Base-by-base conservation (phyloP, 495 filamentous ascomycete genomes). In the Baudoinia panamericana region DNA sequence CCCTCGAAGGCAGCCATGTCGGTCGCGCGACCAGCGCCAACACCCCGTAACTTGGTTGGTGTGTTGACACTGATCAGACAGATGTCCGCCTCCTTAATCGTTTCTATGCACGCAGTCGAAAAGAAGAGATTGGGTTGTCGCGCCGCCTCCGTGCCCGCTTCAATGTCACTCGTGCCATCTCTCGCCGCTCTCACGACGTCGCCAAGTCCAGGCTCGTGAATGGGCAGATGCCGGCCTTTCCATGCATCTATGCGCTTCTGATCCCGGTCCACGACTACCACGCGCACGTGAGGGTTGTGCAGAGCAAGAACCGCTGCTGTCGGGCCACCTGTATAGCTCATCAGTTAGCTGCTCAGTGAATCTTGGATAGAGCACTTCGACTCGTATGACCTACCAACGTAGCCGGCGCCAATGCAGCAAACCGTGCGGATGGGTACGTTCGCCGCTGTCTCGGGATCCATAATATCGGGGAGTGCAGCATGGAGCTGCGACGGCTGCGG, bases 1-100 rank as follows among this genome's bases (percentile, higher is more conserved):
- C 67, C 68, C 55, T 90, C 83, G n/a, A 87, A 64, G 3, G 73
- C 73, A 12, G 71, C 72, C 54, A 87, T 68, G 47, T 88, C 78
- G 8, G 78, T 79, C 10, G 82, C 82, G 35, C 67, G 65, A 4
- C 81, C 83, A 3, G 77, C 73, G 1, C 83, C 83, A 9, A 75
- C 52, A 9, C 83, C 83, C 20, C 67, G 71, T 16, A 57, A 67
- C 58, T 86, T 87, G 3, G 83, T 86, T 4, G 83, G 83, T 0
- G 83, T 90, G 53, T 86, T 82, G 26, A 90, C 84, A 9, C 77
- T 73, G 41, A 90, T 71, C 38, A 90, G 71, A 41, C 87, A 68
- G 29, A 88, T 65, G 49, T 88, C 82, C 1, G 84, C 80, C 27
- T 76, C 69, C 11, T 57, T 55, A 25, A 90, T 78, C 12, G 63